Evolutionary conservation across 352 stramenopile genomes (phyloP).

Genomic region (Globisporangium orthogonon): DNA sequence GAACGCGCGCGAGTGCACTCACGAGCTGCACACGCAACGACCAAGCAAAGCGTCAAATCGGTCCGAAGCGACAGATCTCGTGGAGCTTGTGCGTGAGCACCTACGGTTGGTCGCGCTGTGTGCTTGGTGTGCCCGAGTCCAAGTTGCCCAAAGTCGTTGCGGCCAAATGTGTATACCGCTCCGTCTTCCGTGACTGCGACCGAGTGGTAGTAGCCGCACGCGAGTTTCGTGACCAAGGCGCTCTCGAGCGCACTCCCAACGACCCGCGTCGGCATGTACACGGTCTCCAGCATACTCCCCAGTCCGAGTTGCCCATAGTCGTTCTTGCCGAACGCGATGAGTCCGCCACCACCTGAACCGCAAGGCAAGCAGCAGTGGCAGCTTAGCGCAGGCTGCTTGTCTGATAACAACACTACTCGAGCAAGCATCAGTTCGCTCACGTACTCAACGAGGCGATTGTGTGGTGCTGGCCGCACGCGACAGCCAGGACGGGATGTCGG

Average conservation of each 20-base stretch:
- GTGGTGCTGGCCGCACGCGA: conserved; percentile 89
- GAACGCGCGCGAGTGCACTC: conserved; percentile 37
- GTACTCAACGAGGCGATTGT: conserved; percentile 64
- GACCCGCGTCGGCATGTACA: conserved; percentile 42
- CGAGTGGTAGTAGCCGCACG: conserved; percentile 92
- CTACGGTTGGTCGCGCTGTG: conserved; percentile 44
- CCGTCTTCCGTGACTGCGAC: conserved; percentile 62
- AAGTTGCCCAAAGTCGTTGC: conserved; percentile 93
- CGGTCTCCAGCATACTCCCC: conserved; percentile 33
- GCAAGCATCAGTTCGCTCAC: not conserved
- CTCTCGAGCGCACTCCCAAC: conserved; percentile 38
- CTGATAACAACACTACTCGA: not conserved
- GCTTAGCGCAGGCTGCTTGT: not conserved
- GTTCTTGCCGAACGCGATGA: conserved; percentile 90
- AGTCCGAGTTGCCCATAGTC: conserved; percentile 90
- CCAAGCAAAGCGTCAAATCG: not conserved
- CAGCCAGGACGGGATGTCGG: conserved; percentile 37
- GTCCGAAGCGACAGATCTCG: not conserved
- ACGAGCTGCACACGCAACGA: conserved; percentile 30
- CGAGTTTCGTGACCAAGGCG: conserved; percentile 65
- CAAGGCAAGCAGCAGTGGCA: not conserved
- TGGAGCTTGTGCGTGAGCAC: conserved; percentile 1
- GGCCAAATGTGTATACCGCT: conserved; percentile 81
- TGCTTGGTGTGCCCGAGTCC: conserved; percentile 85
- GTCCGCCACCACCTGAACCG: conserved; percentile 33